Percentiles rank a stretch among this genome's conserved stretches.
Conservation (phyloP, 768 basidiomycete species). For the Hydnomerulius pinastri region DNA sequence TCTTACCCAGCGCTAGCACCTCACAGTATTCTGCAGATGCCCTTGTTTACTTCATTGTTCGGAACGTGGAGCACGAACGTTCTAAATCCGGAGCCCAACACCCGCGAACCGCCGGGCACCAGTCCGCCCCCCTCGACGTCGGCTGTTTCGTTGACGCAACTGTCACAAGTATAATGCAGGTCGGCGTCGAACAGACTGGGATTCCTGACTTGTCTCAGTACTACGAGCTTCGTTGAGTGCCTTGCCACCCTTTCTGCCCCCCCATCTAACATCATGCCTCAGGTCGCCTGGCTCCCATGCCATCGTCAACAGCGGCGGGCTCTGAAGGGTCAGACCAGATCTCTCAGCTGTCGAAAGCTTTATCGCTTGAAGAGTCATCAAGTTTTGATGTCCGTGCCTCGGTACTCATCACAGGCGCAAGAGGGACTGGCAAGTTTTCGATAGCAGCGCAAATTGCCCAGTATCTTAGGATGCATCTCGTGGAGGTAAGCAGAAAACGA, state of each 20-base stretch:
- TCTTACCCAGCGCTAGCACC: background rate
- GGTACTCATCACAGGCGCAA: conserved; percentile 74
- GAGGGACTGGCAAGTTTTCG: conserved; percentile 83
- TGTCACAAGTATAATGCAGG: conserved; percentile 75
- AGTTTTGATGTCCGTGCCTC: conserved; percentile 68
- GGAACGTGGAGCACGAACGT: conserved; percentile 71
- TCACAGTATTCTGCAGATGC: conserved; percentile 34
- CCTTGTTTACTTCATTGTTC: conserved; percentile 76
- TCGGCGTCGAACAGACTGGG: conserved; percentile 70
- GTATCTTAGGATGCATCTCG: conserved; percentile 70
- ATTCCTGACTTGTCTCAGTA: conserved; percentile 56
- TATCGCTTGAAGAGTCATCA: conserved; percentile 54
- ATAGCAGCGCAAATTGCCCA: conserved; percentile 56
- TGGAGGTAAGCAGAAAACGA: conserved; percentile 54
- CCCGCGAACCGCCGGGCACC: conserved; percentile 44
- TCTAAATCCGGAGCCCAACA: too few relatives aligned
- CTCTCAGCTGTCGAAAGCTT: conserved; percentile 58
- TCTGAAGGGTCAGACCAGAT: conserved; percentile 49
- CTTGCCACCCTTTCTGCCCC: background rate
- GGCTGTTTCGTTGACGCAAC: conserved; percentile 84
- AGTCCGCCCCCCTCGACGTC: conserved; percentile 63
- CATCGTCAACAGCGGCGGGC: background rate
- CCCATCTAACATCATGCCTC: conserved; percentile 13
- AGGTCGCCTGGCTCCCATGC: conserved; percentile 12
- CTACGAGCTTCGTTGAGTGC: conserved; percentile 48